These are phyloP conservation scores for Paraconiothyrium brasiliense DNA, from an alignment of 2,329 filamentous ascomycete species.

Conservation along the genomic window DNA sequence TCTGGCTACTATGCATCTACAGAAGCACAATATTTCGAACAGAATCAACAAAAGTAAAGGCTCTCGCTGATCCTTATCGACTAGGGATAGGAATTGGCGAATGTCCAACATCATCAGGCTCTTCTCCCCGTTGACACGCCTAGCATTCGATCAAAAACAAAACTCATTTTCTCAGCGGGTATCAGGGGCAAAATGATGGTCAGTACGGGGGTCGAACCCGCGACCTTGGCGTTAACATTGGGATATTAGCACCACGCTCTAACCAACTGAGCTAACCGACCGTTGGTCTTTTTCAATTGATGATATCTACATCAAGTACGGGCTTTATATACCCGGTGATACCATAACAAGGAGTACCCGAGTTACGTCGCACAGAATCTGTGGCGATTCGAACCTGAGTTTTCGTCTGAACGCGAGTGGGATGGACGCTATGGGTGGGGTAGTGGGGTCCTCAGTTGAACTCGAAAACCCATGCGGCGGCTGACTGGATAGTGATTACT, in stretches of 20 bases:
- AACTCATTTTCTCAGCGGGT: too few relatives aligned
- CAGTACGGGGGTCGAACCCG: slow-evolving; percentile 16
- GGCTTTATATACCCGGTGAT: neutral
- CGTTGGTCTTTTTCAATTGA: neutral
- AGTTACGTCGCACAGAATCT: neutral
- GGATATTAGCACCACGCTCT: slow-evolving; percentile 16
- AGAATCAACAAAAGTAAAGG: too few relatives aligned
- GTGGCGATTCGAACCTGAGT: neutral
- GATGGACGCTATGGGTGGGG: neutral
- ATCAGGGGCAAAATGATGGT: slow-evolving; percentile 4
- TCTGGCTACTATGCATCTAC: too few relatives aligned
- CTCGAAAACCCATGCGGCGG: neutral
- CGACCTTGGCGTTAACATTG: slow-evolving; percentile 13
- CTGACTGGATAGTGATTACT: neutral
- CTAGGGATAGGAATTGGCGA: too few relatives aligned
- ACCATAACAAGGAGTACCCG: neutral
- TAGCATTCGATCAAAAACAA: neutral
- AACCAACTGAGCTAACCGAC: slow-evolving; percentile 17
- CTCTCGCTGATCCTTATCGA: too few relatives aligned
- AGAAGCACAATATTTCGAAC: too few relatives aligned
- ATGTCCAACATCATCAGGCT: too few relatives aligned
- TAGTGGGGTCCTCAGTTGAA: neutral
- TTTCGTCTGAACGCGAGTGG: neutral
- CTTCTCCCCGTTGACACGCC: too few relatives aligned
- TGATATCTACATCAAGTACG: neutral